Percentiles rank a stretch among this genome's conserved stretches.
These are phyloP conservation scores for Ilex aquifolium DNA, from an alignment of 257 asterid species.

Conservation along the genomic window DNA sequence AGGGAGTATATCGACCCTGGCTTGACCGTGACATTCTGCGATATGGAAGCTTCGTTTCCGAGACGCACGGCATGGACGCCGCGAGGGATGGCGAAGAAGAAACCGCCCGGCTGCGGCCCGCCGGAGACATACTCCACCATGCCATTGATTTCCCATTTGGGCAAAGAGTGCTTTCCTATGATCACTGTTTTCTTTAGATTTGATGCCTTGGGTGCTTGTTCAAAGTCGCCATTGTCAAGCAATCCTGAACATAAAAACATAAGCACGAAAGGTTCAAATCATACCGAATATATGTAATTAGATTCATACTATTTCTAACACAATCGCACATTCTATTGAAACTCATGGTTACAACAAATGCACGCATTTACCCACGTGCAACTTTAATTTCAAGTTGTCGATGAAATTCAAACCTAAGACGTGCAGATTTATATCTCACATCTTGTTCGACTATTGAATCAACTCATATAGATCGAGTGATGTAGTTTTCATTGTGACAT, in stretches of 20 bases:
- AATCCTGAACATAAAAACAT: conserved; percentile 25
- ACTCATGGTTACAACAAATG: too few relatives aligned
- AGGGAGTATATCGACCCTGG: conserved; percentile 32
- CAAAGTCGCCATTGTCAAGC: conserved; percentile 64
- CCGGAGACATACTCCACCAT: conserved; percentile 61
- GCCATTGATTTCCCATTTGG: conserved; percentile 68
- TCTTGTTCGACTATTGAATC: too few relatives aligned
- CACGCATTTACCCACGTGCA: neutral
- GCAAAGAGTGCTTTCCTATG: conserved; percentile 58
- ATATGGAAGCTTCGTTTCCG: conserved; percentile 64
- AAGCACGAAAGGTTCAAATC: neutral
- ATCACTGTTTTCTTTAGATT: conserved; percentile 51
- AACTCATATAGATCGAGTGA: too few relatives aligned
- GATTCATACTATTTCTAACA: neutral
- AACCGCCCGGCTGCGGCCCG: conserved; percentile 77
- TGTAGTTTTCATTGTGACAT: too few relatives aligned
- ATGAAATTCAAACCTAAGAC: neutral
- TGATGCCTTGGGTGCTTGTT: conserved; percentile 48
- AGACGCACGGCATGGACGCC: conserved; percentile 70
- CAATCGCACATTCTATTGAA: too few relatives aligned
- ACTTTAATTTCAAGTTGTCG: neutral
- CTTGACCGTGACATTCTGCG: conserved; percentile 46
- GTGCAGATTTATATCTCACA: neutral
- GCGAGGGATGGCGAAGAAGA: conserved; percentile 55
- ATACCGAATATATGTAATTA: neutral